Base-by-base conservation (phyloP, 805 yeast species). In the Yamadazyma kitorensis region DNA sequence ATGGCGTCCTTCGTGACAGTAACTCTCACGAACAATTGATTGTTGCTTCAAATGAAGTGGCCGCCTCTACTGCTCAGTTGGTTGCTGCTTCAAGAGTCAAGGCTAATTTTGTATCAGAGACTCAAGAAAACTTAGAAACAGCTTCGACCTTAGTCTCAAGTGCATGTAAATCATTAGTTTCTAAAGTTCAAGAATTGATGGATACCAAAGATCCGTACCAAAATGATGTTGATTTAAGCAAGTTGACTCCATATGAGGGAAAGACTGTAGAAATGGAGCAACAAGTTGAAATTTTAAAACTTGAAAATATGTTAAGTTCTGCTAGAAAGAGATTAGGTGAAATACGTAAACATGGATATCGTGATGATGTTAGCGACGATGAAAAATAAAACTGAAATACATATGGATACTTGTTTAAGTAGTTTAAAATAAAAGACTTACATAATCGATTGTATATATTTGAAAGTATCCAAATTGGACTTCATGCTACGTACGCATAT, bases 21-120 rank as follows among this genome's bases (percentile, higher is more conserved):
- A 80, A 80, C 45, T 64, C 86, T 0, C 86, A 80, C 37, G 96
- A 87, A 54, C 85, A 86, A 60, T 72, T 87, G 40, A 83, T 87
- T 47, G 96, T 87, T 17, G 91, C 95, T 0, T 86, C 94, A 1
- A 86, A 85, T 49, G 95, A 87, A 55, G 96, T 87, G 6, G 89
- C 95, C 2, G 88, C 95, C 0, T 82, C 95, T 0, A 87, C 96
- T 1, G 94, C 91, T 2, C 96, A 87, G 64, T 71, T 87, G 33
- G 96, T 87, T 5, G 89, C 96, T 5, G 93, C 96, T 0, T 82
- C 95, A 0, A 73, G 95, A 47, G 95, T 86, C 15, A 86, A 86
- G 56, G 87, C 94, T 0, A 73, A 81, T 27, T 75, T 78, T 47
- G 76, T 77, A 61, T 85, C 95, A 2, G 78, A 79, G 51, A 74